Evolutionary conservation across 2,329 filamentous ascomycete genomes (phyloP), one percentile per base, ranked within the genome.

Genomic region (Beauveria rudraprayagi): DNA sequence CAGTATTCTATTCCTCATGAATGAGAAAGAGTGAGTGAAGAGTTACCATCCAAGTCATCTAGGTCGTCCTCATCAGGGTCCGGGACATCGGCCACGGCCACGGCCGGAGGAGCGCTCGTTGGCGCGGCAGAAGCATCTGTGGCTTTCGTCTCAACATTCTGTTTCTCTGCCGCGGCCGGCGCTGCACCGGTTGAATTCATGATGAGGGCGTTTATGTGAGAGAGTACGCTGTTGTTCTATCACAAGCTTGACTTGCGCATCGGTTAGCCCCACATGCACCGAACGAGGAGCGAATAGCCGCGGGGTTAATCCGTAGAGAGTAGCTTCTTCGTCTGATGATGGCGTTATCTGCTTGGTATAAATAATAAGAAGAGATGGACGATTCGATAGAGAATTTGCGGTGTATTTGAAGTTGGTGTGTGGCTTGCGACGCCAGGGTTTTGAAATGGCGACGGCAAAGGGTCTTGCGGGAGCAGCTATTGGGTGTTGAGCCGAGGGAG

Each of bases 11-110:
- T n/a, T 22, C 44, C 19, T 24, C 8, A 30, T n/a, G 5, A 5
- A 37, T 30, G n/a, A 19, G 24, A 24, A 14, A 50, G 52, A 37
- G 17, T 19, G 51, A 53, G 17, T 17, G 22, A 22, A 11, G 19
- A n/a, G 22, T 77, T 74, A 91, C 90, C 91, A 75, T 99, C 94
- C 50, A 99, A 79, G 69, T 97, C 94, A 70, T 97, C 90, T 22
- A 94, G 78, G 67, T 94, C 90, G 73, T 94, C 94, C 74, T 96
- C 92, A 66, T 97, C 93, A 7, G 92, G 93, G 69, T 97, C 93
- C 22, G 92, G 88, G 17, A 89, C 86, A 66, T 89, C 83, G 24
- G 82, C 67, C 17, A 67, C 62, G 47, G 67, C 65, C 50, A 65
- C 17, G 10, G 30, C 66, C 30, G 53, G 66, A 40, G 60, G 62